Evolutionary conservation across 2,329 filamentous ascomycete species (phyloP).

Genomic region (Penicillium sp.): DNA sequence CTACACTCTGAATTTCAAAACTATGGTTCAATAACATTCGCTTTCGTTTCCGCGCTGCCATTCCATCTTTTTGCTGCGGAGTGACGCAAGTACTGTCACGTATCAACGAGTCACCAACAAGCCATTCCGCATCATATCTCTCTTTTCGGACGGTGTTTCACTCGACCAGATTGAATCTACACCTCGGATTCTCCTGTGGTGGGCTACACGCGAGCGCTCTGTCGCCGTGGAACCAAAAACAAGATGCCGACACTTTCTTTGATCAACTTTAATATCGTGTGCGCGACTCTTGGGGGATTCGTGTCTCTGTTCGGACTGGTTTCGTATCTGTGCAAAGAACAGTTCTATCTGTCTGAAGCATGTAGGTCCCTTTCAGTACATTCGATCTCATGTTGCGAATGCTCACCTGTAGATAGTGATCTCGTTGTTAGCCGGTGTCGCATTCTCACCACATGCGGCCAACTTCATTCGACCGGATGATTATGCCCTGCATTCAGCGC

Average conservation of each 20-base stretch:
- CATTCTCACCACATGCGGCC: slow-evolving; percentile 73
- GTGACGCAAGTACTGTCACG: too few relatives aligned
- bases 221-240: slow-evolving; percentile 7
- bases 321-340: slow-evolving; percentile 85
- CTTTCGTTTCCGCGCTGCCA: slow-evolving; percentile 15
- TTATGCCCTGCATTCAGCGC: slow-evolving; percentile 61
- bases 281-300: slow-evolving; percentile 78
- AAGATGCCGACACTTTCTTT: slow-evolving; percentile 62
- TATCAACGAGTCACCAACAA: too few relatives aligned
- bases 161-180: slow-evolving; percentile 1
- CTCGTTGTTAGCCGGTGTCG: slow-evolving; percentile 72
- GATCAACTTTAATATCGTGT: slow-evolving; percentile 80
- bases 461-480: slow-evolving; percentile 73
- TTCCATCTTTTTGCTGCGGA: too few relatives aligned
- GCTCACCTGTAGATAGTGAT: slow-evolving; percentile 60
- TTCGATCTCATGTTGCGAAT: neutral
- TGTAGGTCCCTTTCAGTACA: slow-evolving; percentile 54
- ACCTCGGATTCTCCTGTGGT: neutral
- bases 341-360: slow-evolving; percentile 86
- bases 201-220: too few relatives aligned
- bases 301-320: slow-evolving; percentile 87
- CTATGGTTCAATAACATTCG: slow-evolving; percentile 42
- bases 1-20: too few relatives aligned
- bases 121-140: too few relatives aligned
- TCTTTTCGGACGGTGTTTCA: too few relatives aligned